Percentiles rank a stretch among this genome's conserved stretches.
phyloP scores from a whole-genome alignment of 352 stramenopile species.

The Globisporangium mamillatum region DNA sequence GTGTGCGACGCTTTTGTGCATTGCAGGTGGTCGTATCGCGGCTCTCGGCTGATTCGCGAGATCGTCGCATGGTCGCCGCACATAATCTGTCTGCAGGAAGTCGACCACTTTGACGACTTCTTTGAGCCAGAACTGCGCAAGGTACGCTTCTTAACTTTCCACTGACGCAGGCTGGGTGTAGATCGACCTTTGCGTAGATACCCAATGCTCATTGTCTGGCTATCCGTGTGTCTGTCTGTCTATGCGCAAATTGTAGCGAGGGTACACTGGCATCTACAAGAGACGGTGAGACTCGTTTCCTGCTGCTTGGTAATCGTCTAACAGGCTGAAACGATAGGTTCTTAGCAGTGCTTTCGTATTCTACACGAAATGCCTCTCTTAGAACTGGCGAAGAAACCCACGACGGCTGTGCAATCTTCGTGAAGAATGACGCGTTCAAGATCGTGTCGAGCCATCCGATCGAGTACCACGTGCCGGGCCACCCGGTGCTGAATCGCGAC shows the following conservation, averaged over 20 bases:
- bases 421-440: conserved; percentile 40
- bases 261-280: conserved; percentile 57
- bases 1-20: neutral
- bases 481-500: conserved; percentile 52
- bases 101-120: conserved; percentile 71
- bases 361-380: neutral
- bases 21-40: conserved; percentile 46
- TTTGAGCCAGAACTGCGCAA: conserved; percentile 61
- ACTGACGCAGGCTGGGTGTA: neutral
- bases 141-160: neutral
- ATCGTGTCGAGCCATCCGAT: conserved; percentile 41
- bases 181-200: neutral
- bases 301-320: neutral
- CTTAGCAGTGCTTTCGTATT: neutral
- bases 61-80: conserved; percentile 46
- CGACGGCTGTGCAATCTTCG: conserved; percentile 69
- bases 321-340: neutral
- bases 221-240: neutral
- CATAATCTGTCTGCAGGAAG: conserved; percentile 66
- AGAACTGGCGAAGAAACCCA: conserved; percentile 59
- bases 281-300: conserved; percentile 28
- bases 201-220: neutral
- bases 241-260: conserved; percentile 19
- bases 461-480: conserved; percentile 40
- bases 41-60: conserved; percentile 43